Base-by-base conservation (phyloP, 1,139 yeast species). In the Candida sojae region DNA sequence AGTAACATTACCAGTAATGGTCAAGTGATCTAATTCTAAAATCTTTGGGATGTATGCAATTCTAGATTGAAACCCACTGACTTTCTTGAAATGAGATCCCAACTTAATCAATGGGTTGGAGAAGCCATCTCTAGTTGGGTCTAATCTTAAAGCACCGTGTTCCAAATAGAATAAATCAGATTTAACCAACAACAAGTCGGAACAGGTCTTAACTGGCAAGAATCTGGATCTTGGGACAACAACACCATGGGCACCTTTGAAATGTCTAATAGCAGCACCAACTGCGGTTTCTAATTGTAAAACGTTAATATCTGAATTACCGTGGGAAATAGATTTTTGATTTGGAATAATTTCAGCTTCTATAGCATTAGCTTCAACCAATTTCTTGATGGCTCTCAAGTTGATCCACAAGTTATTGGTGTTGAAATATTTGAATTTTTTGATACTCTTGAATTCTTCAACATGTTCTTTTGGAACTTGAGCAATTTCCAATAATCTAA, bases 381-480 rank as follows among this genome's bases (percentile, higher is more conserved):
- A 82, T 66, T 93, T 87, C 79, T 93, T 92, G 68, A 93, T 83
- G 44, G 99, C 98, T 67, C 85, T 86, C 69, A 93, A 82, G 71
- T 92, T 90, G 67, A 95, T 91, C 99, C 99, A 93, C 73, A 93
- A 80, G 75, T 93, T 93, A 71, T 93, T 93, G 55, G 99, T 93
- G 81, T 93, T 93, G 82, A 93, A 93, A 77, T 93, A 92, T 71
- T 91, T 93, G 79, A 93, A 93, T 75, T 93, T 93, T 77, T 95
- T 93, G 73, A 93, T 95, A 53, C 96, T 88, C 76, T 93, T 93
- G 80, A 93, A 93, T 67, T 93, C 99, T 75, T 95, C 99, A 53
- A 91, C 95, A 68, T 93, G 99, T 69, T 92, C 98, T 72, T 91
- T 91, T 67, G 99, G 98, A 55, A 93, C 99, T 77, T 93, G 99